Evolutionary conservation across 306 rosid genomes (phyloP), one percentile per base, ranked within the genome.

Genomic region (Castanopsis chinensis): DNA sequence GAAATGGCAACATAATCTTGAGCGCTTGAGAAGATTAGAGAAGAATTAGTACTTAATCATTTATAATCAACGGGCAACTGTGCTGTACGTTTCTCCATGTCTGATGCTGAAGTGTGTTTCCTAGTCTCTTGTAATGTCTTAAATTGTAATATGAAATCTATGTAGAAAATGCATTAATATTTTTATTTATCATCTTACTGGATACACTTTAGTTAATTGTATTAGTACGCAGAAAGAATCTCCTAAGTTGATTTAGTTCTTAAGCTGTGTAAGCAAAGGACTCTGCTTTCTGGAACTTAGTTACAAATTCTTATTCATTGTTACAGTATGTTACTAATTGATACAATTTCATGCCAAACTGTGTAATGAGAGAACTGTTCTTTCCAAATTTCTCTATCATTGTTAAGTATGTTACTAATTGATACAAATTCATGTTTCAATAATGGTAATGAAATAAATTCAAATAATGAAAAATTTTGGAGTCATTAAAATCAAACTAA

Each of bases 1-100:
- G 90, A 89, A 81, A 84, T 96, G 81, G 77, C 92, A 76, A 78
- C 90, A 70, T 95, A 83, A 80, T 78, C 71, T 76, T 70, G n/a
- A 43, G 10, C 51, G 59, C 58, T 51, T 55, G 45, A 80, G 69
- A 65, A 76, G 73, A 61, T 57, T 63, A 63, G 28, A 33, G 78
- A 59, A 72, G 43, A 70, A 37, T 8, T 37, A 8, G 45, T 37
- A 37, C 45, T 37, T 7, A 37, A 37, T 37, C 45, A 37, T 37
- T 37, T 37, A 37, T 37, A 37, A 37, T 37, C 11, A 37, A 37
- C 7, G 45, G 45, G 11, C 45, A 37, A 37, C 45, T 37, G 45
- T 37, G 3, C 45, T 2, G 3, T 7, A 37, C 3, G 11, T 37
- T 37, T 37, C 45, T 37, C 45, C 11, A 2, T 37, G 11, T 37